Evolutionary conservation across 1,284 basidiomycete genomes (phyloP), one percentile per base, ranked within the genome.

Genomic region (Fomitopsis pinicola): DNA sequence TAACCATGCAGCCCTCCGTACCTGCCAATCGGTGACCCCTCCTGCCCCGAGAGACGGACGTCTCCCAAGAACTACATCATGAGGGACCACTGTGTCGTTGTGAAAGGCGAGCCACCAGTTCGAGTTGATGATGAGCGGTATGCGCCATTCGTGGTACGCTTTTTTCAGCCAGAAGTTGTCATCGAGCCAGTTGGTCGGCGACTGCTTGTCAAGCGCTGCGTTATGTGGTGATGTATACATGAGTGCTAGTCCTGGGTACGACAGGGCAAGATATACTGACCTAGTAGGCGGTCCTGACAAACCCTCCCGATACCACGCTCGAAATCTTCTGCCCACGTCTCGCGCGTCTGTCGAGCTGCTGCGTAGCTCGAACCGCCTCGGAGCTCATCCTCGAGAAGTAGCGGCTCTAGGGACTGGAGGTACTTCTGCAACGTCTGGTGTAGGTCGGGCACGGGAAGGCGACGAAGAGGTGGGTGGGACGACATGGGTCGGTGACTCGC

Each of bases 91-190:
- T 1, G 76, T 69, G 64, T 91, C 88, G 64, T 92, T 83, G 46
- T 78, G 75, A 72, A 96, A 92, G n/a, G 94, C 82, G 50, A 98
- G 80, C 96, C 96, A 98, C 96, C 96, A 98, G 72, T 98, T 98
- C 9, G 95, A 97, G 76, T 98, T 93, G 70, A 99, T 77, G 61
- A 94, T 80, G 36, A 98, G 79, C 0, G 97, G 94, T 1, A 86
- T 85, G 52, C 96, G 85, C 88, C 90, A 94, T 75, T 95, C 91
- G 64, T 94, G 87, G 76, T 98, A 99, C 0, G 94, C 89, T 67
- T 92, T 90, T 67, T 91, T 88, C 61, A 89, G 79, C 97, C 97
- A 98, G 69, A 96, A 91, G 59, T 93, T 94, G 76, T 98, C 96
- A 68, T 97, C 87, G 14, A 99, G 84, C 97, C 97, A 98, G 74